phyloP scores from a whole-genome alignment of 2,329 filamentous ascomycete genomes.

The Epichloe aotearoae region DNA sequence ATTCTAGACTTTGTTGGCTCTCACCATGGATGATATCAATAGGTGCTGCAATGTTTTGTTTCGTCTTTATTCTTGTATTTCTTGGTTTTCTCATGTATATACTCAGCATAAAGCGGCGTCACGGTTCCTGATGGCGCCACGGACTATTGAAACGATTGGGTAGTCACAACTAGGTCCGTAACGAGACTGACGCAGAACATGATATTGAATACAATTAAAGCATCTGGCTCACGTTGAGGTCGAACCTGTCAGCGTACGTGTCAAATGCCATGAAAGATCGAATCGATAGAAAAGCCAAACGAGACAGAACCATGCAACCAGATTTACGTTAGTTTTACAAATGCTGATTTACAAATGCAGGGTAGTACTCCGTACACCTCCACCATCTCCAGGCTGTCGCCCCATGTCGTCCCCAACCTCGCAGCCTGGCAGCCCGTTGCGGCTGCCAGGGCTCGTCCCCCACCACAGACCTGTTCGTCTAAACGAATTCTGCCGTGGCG shows the following conservation, averaged over 20 bases:
- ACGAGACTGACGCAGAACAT: background rate
- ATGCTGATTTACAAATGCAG: no score
- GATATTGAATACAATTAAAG: background rate
- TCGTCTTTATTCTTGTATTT: background rate
- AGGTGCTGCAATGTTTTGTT: background rate
- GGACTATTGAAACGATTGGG: background rate
- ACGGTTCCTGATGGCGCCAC: background rate
- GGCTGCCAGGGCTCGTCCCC: constrained; percentile 1
- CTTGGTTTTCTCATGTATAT: background rate
- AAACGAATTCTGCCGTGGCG: constrained; percentile 6
- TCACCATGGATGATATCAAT: background rate
- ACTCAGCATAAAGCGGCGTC: constrained; percentile 3
- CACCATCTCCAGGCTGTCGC: background rate
- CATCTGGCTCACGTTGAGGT: no score
- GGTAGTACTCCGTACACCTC: no score
- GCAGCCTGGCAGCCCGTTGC: background rate
- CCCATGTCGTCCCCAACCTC: background rate
- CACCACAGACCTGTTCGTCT: background rate
- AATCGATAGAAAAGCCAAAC: no score
- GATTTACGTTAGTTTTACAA: no score
- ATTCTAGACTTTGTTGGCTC: background rate
- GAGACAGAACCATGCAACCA: no score
- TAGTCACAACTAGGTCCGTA: background rate
- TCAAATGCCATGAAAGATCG: no score
- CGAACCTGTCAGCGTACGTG: no score